phyloP scores from a whole-genome alignment of 2,329 filamentous ascomycete genomes.

The Botrytis byssoidea region DNA sequence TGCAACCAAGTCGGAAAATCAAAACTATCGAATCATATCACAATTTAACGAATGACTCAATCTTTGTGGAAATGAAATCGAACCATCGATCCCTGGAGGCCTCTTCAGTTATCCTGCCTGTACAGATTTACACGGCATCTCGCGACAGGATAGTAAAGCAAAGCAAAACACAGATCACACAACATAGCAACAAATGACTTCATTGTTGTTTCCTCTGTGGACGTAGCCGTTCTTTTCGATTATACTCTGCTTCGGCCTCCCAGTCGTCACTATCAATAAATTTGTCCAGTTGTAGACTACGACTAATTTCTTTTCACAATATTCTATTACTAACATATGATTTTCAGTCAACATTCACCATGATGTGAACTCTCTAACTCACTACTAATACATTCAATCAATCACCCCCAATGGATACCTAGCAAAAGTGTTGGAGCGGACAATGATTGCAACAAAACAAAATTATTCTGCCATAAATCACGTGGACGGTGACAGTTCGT shows the following conservation, averaged over 20 bases:
- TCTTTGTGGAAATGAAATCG: not conserved
- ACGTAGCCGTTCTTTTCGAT: not conserved
- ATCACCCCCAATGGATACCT: not conserved
- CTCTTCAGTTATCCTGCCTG: not conserved
- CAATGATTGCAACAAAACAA: not conserved
- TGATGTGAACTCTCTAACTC: fast-evolving
- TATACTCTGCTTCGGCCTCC: not conserved
- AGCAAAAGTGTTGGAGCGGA: not conserved
- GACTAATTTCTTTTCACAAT: not conserved
- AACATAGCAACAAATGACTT: not conserved
- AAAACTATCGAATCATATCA: not conserved
- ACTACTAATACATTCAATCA: not conserved
- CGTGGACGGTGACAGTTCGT: not conserved
- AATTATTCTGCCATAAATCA: not conserved
- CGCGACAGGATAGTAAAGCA: not conserved
- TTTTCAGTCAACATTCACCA: not conserved
- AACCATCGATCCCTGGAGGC: not conserved
- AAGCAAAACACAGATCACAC: not conserved
- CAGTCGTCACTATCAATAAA: not conserved
- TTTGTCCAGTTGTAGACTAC: not conserved
- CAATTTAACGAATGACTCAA: not conserved
- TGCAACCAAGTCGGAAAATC: not conserved
- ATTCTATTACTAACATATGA: not conserved
- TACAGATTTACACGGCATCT: not conserved
- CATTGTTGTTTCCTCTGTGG: not conserved